Evolutionary conservation across 2,329 filamentous ascomycete species (phyloP), one percentile per base, ranked within the genome.

Genomic region (Coniochaeta prunicola): DNA sequence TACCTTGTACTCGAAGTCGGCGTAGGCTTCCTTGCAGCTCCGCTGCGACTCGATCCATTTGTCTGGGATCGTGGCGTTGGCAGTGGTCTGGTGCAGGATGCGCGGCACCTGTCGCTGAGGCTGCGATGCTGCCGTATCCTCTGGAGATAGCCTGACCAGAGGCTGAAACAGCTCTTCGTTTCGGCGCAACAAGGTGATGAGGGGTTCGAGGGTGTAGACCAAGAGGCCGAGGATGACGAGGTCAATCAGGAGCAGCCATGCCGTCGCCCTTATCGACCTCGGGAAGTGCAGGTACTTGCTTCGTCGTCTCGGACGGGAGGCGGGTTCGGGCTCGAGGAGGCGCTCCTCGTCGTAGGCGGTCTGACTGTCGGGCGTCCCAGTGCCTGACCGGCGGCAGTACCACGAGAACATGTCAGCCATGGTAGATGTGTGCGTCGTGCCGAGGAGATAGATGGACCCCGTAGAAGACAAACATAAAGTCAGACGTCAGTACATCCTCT

Each of bases 1-100:
- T 70, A 88, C 85, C 76, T 81, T 90, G 75, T 90, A 90, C 68
- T 91, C 86, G 70, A 87, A 92, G 64, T 86, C 85, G 1, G 83
- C 79, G 68, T 92, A 88, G 56, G 87, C 70, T 24, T 87, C 80
- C 58, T 85, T 74, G 73, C 89, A 91, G 65, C 79, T 86, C 71
- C 84, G 75, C 64, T 89, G 86, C 33, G 87, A 80, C 10, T 78
- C 79, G 59, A 77, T 73, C 89, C 89, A 91, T 57, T 85, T 80
- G 53, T 74, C 76, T 0, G 88, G 88, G 40, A 91, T 85, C 48
- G 79, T 84, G 59, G 86, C 82, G 69, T 89, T 90, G 67, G 50
- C 50, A 19, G 10, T n/a, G 2, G 50, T 54, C 50, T 54, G 88
- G 74, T 91, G 88, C 42, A 91, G 87, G 66, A 91, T 90, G 72